These are phyloP conservation scores for Candida takata DNA, from an alignment of 805 yeast species.

Conservation along the genomic window DNA sequence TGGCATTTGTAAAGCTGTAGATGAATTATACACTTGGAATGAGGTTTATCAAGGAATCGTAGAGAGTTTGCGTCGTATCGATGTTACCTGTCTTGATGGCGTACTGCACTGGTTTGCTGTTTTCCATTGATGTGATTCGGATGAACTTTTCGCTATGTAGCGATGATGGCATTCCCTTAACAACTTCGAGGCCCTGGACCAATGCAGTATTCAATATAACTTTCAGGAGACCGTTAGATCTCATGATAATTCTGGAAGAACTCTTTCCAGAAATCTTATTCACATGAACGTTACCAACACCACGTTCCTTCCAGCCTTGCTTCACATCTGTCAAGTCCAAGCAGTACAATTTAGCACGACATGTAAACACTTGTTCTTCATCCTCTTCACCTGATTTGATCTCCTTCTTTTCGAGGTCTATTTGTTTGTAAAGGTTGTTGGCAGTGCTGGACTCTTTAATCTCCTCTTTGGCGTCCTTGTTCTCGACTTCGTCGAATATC, in stretches of 20 bases:
- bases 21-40: slow-evolving; percentile 15
- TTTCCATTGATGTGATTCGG: slow-evolving; percentile 61
- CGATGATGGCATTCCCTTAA: slow-evolving; percentile 83
- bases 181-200: slow-evolving; percentile 50
- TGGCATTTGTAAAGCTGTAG: slow-evolving; percentile 55
- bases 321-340: slow-evolving; percentile 57
- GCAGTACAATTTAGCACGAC: slow-evolving; percentile 73
- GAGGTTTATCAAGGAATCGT: slow-evolving; percentile 36
- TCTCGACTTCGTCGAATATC: slow-evolving; percentile 39
- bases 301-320: slow-evolving; percentile 94
- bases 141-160: slow-evolving; percentile 77
- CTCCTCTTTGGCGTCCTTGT: slow-evolving; percentile 5
- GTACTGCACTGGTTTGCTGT: slow-evolving; percentile 69
- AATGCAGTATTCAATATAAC: slow-evolving; percentile 76
- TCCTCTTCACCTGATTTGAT: slow-evolving; percentile 86
- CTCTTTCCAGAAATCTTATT: slow-evolving; percentile 38
- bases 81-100: slow-evolving; percentile 67
- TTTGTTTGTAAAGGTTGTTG: slow-evolving; percentile 39
- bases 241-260: slow-evolving; percentile 75
- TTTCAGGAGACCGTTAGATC: slow-evolving; percentile 79
- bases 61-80: slow-evolving; percentile 52
- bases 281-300: slow-evolving; percentile 81
- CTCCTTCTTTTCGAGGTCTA: slow-evolving; percentile 53
- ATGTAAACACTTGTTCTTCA: slow-evolving; percentile 60
- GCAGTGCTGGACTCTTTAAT: slow-evolving; percentile 20